phyloP scores from a whole-genome alignment of 108 stramenopile species.

The Pseudonitzschia pungens region DNA sequence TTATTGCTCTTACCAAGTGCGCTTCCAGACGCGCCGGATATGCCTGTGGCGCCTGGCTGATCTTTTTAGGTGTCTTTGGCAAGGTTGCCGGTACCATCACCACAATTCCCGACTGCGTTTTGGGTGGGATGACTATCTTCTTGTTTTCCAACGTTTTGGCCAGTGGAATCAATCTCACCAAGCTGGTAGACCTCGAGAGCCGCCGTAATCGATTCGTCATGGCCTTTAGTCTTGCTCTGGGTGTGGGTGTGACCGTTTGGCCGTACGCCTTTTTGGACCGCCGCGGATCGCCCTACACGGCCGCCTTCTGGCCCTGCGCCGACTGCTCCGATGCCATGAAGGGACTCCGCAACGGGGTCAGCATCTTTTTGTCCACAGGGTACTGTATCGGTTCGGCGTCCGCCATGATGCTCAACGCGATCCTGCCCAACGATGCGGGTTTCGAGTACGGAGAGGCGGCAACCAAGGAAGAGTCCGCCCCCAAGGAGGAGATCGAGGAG shows the following conservation, averaged over 20 bases:
- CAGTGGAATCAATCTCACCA: constrained; percentile 50
- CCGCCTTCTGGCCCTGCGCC: constrained; percentile 57
- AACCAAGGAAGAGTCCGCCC: neutral
- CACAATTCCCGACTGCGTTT: constrained; percentile 75
- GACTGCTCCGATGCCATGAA: constrained; percentile 57
- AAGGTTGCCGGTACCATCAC: constrained; percentile 79
- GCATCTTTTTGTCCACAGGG: constrained; percentile 68
- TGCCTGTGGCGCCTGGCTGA: constrained; percentile 55
- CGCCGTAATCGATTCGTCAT: constrained; percentile 64
- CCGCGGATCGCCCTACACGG: constrained; percentile 61
- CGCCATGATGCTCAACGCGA: constrained; percentile 54
- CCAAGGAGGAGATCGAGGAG: neutral
- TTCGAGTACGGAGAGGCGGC: neutral
- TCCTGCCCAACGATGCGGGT: constrained; percentile 50
- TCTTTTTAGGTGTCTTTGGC: constrained; percentile 68
- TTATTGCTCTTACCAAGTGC: constrained; percentile 49
- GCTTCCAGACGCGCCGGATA: constrained; percentile 49
- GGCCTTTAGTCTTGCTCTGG: constrained; percentile 58
- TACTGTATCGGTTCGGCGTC: constrained; percentile 67
- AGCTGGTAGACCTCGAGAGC: constrained; percentile 42
- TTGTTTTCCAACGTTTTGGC: constrained; percentile 62
- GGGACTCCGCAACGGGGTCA: constrained; percentile 63
- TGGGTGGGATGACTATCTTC: constrained; percentile 81
- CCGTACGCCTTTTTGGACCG: constrained; percentile 65
- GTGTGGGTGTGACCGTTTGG: constrained; percentile 73